phyloP scores from a whole-genome alignment of 352 stramenopile species.

The Aphanomyces cochlioides region DNA sequence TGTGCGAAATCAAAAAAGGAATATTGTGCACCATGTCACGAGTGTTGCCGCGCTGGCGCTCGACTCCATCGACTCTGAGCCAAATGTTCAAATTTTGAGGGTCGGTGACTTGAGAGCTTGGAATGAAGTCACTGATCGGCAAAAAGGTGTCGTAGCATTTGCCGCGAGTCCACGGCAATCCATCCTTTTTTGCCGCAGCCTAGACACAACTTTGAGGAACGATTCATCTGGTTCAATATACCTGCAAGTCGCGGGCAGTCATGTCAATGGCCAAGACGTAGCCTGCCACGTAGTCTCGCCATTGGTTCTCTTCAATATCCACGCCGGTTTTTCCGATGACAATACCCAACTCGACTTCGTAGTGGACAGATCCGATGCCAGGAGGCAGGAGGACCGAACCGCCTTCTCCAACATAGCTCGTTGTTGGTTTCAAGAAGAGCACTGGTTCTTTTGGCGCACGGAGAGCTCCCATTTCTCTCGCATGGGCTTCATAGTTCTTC shows the following conservation, averaged over 20 bases:
- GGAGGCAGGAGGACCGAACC: constrained; percentile 58
- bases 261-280: constrained; percentile 80
- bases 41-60: constrained; percentile 69
- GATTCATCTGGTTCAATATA: not conserved
- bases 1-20: constrained; percentile 67
- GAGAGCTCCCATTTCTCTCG: constrained; percentile 66
- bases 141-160: constrained; percentile 82
- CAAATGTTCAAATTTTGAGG: constrained; percentile 72
- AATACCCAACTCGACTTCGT: constrained; percentile 81
- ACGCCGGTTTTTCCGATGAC: constrained; percentile 64
- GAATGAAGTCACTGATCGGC: constrained; percentile 76
- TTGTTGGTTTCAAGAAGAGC: constrained; percentile 80
- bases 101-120: constrained; percentile 51
- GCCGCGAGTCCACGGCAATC: constrained; percentile 65
- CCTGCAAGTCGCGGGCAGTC: constrained; percentile 69
- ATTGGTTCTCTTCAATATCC: constrained; percentile 56
- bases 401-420: constrained; percentile 59
- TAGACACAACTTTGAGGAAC: not conserved
- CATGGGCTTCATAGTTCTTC: constrained; percentile 84
- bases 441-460: constrained; percentile 66
- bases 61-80: constrained; percentile 73
- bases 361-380: constrained; percentile 69
- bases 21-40: constrained; percentile 78
- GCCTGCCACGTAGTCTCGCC: constrained; percentile 65
- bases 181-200: constrained; percentile 69